Percentiles rank a stretch among this genome's conserved stretches.
phyloP scores from a whole-genome alignment of 1,284 basidiomycete species.

The Sphaerobolus stellatus region DNA sequence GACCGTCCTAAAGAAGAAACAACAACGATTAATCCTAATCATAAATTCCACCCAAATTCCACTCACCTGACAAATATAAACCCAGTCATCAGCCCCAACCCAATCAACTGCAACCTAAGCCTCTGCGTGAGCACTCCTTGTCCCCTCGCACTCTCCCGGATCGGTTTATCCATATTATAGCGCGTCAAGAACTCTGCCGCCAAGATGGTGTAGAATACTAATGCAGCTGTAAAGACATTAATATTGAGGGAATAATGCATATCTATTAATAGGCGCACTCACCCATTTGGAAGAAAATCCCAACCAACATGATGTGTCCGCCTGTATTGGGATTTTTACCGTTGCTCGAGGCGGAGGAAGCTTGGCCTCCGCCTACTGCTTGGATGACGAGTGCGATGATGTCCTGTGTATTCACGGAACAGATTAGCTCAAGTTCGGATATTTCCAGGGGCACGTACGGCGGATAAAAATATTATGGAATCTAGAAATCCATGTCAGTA shows the following conservation, averaged over 20 bases:
- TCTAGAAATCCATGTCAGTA: background rate
- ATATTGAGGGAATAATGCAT: constrained; percentile 9
- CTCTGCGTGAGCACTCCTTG: background rate
- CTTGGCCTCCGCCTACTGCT: constrained; percentile 54
- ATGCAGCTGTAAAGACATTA: constrained; percentile 32
- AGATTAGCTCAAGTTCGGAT: too few species aligned
- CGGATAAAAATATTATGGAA: background rate
- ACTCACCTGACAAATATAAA: background rate
- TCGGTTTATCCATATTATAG: constrained; percentile 40
- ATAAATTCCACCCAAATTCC: background rate
- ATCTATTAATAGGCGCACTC: constrained; percentile 16
- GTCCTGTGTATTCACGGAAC: constrained; percentile 36
- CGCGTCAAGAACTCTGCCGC: constrained; percentile 48
- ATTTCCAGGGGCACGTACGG: too few species aligned
- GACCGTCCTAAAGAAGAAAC: constrained; percentile 37
- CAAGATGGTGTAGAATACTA: constrained; percentile 41
- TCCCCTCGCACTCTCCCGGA: constrained; percentile 16
- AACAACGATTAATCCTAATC: too few species aligned
- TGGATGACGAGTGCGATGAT: constrained; percentile 52
- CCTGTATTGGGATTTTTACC: constrained; percentile 23
- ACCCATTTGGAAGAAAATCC: constrained; percentile 57
- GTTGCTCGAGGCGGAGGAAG: constrained; percentile 37
- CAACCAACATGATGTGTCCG: constrained; percentile 54
- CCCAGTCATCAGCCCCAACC: background rate
- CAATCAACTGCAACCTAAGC: background rate